phyloP scores from a whole-genome alignment of 257 asterid species.

The Solanum chilense region DNA sequence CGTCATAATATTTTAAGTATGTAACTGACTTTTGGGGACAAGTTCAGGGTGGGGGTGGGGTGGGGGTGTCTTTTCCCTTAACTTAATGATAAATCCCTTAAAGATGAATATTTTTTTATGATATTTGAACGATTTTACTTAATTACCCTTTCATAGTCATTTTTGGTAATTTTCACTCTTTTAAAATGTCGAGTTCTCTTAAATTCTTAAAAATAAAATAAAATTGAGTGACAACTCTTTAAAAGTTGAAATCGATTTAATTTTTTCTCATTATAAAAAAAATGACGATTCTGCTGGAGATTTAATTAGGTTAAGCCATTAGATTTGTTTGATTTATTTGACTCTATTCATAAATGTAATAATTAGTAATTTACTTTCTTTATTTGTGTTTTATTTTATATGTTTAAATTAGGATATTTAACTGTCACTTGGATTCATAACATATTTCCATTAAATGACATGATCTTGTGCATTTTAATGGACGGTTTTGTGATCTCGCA shows the following conservation, averaged over 20 bases:
- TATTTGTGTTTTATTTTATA: too few species aligned
- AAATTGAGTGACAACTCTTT: neutral
- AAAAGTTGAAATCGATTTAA: neutral
- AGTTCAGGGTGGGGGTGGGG: too few species aligned
- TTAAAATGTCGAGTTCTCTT: neutral
- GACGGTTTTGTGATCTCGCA: neutral
- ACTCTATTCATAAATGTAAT: neutral
- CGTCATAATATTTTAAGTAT: too few species aligned
- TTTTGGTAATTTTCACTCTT: neutral
- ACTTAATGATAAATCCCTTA: neutral
- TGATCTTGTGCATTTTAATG: neutral
- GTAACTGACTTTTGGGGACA: too few species aligned
- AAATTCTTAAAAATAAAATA: too few species aligned
- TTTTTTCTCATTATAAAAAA: too few species aligned
- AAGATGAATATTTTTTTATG: neutral
- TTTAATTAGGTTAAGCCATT: neutral
- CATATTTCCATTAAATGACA: neutral
- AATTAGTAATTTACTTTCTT: neutral
- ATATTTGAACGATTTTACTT: neutral
- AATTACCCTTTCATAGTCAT: neutral
- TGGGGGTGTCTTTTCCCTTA: too few species aligned
- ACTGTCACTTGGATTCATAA: neutral
- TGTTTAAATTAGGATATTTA: neutral
- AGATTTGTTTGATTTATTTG: neutral
- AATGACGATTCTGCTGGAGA: neutral